A percentile compares a stretch with the other conserved stretches of the same genome.
Evolutionary conservation across 768 basidiomycete species (phyloP).

Genomic region (Boletus insuetus): DNA sequence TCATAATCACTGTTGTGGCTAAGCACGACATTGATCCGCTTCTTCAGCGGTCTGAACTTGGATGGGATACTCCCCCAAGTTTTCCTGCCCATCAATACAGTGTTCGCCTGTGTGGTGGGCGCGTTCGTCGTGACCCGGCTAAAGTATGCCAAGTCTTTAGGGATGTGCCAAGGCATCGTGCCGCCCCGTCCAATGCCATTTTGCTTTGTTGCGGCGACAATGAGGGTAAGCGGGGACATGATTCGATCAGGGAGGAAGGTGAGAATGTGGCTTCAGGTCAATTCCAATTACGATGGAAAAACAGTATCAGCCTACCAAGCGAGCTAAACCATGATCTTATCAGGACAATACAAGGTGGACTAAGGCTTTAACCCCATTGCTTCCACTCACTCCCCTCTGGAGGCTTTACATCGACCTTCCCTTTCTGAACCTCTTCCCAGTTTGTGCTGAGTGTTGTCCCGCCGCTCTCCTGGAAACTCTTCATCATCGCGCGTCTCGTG

Average conservation of each 20-base stretch:
- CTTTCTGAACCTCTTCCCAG: conserved; percentile 85
- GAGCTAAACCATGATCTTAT: no score
- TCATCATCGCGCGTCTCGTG: conserved; percentile 94
- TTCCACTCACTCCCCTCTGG: conserved; percentile 84
- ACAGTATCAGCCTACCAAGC: no score
- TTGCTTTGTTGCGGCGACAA: conserved; percentile 85
- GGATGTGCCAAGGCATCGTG: conserved; percentile 83
- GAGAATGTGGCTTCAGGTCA: no score
- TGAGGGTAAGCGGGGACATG: conserved; percentile 71
- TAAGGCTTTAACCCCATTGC: conserved; percentile 54
- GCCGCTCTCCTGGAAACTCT: conserved; percentile 92
- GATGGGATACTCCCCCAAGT: conserved; percentile 96
- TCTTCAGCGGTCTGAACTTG: conserved; percentile 77
- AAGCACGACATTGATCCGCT: conserved; percentile 76
- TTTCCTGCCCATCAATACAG: conserved; percentile 92
- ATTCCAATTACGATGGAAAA: no score
- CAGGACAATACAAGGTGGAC: neutral
- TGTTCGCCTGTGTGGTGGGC: conserved; percentile 58
- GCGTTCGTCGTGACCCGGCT: conserved; percentile 69
- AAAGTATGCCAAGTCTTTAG: conserved; percentile 91
- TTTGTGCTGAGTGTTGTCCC: conserved; percentile 96
- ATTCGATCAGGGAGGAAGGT: no score
- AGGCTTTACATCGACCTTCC: conserved; percentile 70
- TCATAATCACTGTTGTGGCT: conserved; percentile 57
- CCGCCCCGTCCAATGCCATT: conserved; percentile 85